Base-by-base conservation (phyloP, 306 rosid genomes). In the Begonia masoniana region DNA sequence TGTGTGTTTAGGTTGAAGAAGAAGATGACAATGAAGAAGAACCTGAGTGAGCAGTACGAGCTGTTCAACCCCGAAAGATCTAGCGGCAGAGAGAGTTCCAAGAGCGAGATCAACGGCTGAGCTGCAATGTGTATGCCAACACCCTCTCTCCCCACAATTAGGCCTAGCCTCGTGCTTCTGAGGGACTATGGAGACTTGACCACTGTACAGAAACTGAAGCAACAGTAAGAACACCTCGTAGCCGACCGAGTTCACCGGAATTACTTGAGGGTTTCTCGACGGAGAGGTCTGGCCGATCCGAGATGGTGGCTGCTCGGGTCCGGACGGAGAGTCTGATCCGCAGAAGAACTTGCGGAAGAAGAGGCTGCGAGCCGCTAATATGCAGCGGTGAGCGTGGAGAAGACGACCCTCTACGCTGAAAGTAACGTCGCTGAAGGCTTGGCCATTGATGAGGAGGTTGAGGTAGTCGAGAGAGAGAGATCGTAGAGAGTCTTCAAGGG, bases 51-150 rank as follows among this genome's bases (percentile, higher is more conserved):
- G 94, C 72, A 83, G 79, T 66, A 95, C 96, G 13, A 92, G 96
- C 68, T 83, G 96, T 68, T 91, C 94, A 23, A 91, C 96, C 13
- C 94, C 99, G 26, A 91, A 91, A 52, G 87, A 81, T 81, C 99
- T 75, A 61, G 99, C 92, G 72, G 94, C 99, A 12, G 96, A 70
- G 58, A 92, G 95, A 53, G 93, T 86, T 35, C 83, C 88, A 9
- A 92, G 99, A 10, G 99, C 99, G 15, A 86, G 96, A 81, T 86
- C 89, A 51, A 92, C 99, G 83, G 99, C 99, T 1, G 99, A 86
- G 65, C 95, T 70, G 78, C 99, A 92, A 83, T 92, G 96, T 59
- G 96, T 92, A 69, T 92, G 99, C 93, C 99, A 86, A 12, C 96
- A 92, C 1, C 74, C 99, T 14, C 96, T 65, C 59, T 92, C 99